Conservation (phyloP, 2,329 filamentous ascomycete genomes). For the Verticillium nonalfalfae region DNA sequence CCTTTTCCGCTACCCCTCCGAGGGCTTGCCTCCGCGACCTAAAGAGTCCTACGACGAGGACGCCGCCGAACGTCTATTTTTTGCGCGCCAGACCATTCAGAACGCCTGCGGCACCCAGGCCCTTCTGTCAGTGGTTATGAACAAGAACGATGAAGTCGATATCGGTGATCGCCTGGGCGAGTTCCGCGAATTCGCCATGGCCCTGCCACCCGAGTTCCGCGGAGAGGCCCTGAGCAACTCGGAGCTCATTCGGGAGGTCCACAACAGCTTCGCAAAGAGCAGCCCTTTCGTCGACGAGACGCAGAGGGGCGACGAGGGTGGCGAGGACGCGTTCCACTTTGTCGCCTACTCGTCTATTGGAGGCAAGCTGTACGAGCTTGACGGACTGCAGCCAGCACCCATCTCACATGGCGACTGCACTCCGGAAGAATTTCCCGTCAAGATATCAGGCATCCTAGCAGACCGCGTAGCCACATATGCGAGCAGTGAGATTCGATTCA, state of each 20-base stretch:
- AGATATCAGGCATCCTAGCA: constrained; percentile 82
- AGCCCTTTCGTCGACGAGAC: constrained; percentile 94
- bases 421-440: constrained; percentile 65
- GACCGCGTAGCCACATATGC: constrained; percentile 81
- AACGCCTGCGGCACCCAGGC: constrained; percentile 98
- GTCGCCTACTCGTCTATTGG: constrained; percentile 86
- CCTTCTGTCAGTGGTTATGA: constrained; percentile 83
- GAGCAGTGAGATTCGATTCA: constrained; percentile 85
- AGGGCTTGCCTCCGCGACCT: constrained; percentile 42
- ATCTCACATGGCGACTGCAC: constrained; percentile 79
- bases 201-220: constrained; percentile 68
- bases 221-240: constrained; percentile 57
- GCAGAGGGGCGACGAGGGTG: constrained; percentile 57
- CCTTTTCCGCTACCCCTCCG: constrained; percentile 91
- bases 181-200: constrained; percentile 84
- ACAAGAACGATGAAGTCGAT: constrained; percentile 66
- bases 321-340: constrained; percentile 95
- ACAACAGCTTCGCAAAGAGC: constrained; percentile 84
- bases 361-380: constrained; percentile 83
- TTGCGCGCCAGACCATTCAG: constrained; percentile 94
- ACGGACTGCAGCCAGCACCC: constrained; percentile 87
- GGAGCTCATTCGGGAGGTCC: constrained; percentile 67
- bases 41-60: constrained; percentile 59
- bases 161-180: constrained; percentile 65
- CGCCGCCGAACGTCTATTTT: constrained; percentile 76